Evolutionary conservation across 345 rosid species (phyloP), one percentile per base, ranked within the genome.

Genomic region (Psidium friedrichsthalianum): DNA sequence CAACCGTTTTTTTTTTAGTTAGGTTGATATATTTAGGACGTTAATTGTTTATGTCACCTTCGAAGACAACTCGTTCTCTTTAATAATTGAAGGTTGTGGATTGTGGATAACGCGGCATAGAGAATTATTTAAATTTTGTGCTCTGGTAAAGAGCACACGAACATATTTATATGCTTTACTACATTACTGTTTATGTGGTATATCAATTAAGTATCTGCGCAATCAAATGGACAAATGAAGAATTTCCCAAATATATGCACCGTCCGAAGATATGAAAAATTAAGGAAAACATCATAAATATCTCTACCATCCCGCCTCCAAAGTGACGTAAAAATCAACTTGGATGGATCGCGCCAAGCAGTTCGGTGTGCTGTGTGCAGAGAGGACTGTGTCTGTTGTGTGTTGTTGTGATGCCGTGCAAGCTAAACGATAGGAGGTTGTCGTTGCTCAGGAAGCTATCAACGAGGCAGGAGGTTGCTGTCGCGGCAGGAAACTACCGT

Each of bases 401-500:
- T 13, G 74, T 59, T 59, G 74, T 59, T 6, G 74, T 27, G 36
- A 4, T 59, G 13, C 9, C 27, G 2, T 27, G 40, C 74, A 61
- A 27, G 40, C 40, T 61, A 27, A 8, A 14, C 16, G 54, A 2
- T 51, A 51, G 18, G 54, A 51, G 18, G 18, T 13, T 1, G 5
- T 61, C 20, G 40, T 14, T 59, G 40, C 40, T 27, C 40, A 0
- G 1, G 74, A 61, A 14, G 74, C 74, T 3, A 61, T 14, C 74
- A n/a, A 14, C 20, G 4, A 15, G 21, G 74, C 8, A 27, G 7
- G 9, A 61, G 74, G 40, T 9, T 6, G 6, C 27, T 14, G 40
- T 27, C 13, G 74, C 5, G 10, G 27, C 5, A 0, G 10, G 1
- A 61, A 61, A 27, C 9, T 14, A 0, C 9, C 0, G 2, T 61